Conservation (phyloP, 768 basidiomycete species). For the Boletus reticulatus region DNA sequence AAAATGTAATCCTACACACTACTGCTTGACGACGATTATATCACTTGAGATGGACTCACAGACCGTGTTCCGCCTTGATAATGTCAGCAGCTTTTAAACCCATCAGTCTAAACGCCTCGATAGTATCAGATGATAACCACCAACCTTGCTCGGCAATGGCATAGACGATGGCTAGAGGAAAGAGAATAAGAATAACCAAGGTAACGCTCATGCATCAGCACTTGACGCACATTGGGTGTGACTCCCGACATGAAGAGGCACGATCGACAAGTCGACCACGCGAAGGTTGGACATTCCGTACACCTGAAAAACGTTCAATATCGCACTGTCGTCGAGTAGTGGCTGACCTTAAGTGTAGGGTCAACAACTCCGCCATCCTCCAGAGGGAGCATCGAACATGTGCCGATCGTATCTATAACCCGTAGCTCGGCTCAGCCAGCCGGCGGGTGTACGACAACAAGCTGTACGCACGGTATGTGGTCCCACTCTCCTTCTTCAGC, state of each 20-base stretch:
- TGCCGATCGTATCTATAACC: not conserved
- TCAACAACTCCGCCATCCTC: conserved; percentile 1
- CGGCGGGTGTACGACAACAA: too few species aligned
- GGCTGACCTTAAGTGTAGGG: not conserved
- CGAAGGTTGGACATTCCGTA: not conserved
- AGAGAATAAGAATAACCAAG: not conserved
- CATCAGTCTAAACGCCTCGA: not conserved
- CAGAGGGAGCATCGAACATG: conserved; percentile 1
- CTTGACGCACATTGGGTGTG: not conserved
- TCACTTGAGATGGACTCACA: not conserved
- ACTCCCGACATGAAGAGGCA: not conserved
- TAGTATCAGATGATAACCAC: not conserved
- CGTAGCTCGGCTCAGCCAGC: not conserved
- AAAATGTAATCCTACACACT: too few species aligned
- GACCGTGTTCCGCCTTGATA: not conserved
- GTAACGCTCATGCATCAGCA: not conserved
- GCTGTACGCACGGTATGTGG: not conserved
- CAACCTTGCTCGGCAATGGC: conserved; percentile 1
- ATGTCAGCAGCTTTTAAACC: not conserved
- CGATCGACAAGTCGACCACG: not conserved
- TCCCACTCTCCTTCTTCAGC: not conserved
- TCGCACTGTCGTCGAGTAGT: not conserved
- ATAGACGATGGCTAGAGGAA: not conserved
- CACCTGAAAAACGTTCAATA: not conserved
- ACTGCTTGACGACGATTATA: too few species aligned